These are phyloP conservation scores for Ceratobasidium sp. DNA, from an alignment of 1,284 basidiomycete species.

Conservation along the genomic window DNA sequence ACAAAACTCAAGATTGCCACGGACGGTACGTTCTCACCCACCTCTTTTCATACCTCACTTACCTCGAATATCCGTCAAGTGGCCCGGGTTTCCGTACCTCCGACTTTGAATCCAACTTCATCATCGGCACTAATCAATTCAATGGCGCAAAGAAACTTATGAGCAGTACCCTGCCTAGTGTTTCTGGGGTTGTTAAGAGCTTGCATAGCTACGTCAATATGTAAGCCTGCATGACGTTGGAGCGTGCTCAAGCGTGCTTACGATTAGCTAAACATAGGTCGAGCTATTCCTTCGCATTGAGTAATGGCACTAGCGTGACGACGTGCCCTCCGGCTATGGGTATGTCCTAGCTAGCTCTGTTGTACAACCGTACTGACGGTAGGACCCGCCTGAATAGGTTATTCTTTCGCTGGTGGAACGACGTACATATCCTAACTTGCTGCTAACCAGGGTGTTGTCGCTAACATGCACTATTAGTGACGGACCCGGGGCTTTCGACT, in stretches of 20 bases:
- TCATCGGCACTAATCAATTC: slow-evolving; percentile 76
- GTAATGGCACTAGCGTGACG: slow-evolving; percentile 72
- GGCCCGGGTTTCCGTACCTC: slow-evolving; percentile 78
- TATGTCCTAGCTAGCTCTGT: slow-evolving; percentile 53
- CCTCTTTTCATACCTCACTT: slow-evolving; percentile 6
- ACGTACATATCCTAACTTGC: slow-evolving; percentile 62
- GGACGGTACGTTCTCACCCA: slow-evolving; percentile 64
- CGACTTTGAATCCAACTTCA: slow-evolving; percentile 76
- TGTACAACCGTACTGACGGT: slow-evolving; percentile 32
- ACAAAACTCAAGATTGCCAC: slow-evolving; percentile 71
- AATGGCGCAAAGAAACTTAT: slow-evolving; percentile 72
- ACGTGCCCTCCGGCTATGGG: slow-evolving; percentile 86
- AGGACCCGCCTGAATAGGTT: slow-evolving; percentile 60
- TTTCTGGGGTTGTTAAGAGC: slow-evolving; percentile 69
- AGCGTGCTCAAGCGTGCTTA: not conserved
- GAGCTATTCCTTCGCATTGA: slow-evolving; percentile 69
- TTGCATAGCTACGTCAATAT: slow-evolving; percentile 76
- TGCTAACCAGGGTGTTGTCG: not conserved
- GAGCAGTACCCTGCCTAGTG: slow-evolving; percentile 56
- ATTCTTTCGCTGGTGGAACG: slow-evolving; percentile 80
- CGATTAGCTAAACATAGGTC: slow-evolving; percentile 59
- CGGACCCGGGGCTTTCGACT: slow-evolving; percentile 84
- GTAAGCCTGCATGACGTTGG: slow-evolving; percentile 57
- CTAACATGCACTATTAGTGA: slow-evolving; percentile 59
- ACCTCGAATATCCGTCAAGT: slow-evolving; percentile 54